Evolutionary conservation across 768 basidiomycete genomes (phyloP).

Genomic region (Suillus plorans): DNA sequence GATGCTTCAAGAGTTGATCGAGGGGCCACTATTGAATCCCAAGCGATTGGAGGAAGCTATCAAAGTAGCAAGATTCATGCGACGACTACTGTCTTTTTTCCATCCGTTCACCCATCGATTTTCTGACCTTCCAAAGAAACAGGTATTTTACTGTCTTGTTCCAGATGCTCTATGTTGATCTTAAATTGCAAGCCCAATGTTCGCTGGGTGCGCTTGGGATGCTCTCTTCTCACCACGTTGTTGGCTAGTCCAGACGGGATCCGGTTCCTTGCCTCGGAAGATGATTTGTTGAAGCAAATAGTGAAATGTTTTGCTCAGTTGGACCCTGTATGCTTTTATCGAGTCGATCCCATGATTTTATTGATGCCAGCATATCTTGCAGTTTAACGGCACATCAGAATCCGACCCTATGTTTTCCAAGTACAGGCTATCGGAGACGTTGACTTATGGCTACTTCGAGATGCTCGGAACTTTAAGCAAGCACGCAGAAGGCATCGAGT

Average conservation of each 20-base stretch:
- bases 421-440: slow-evolving; percentile 72
- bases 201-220: slow-evolving; percentile 88
- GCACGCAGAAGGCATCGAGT: slow-evolving; percentile 88
- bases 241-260: slow-evolving; percentile 82
- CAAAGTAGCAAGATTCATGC: slow-evolving; percentile 83
- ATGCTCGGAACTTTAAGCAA: slow-evolving; percentile 93
- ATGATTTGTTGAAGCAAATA: slow-evolving; percentile 82
- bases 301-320: slow-evolving; percentile 87
- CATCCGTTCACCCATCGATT: slow-evolving; percentile 89
- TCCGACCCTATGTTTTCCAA: slow-evolving; percentile 86
- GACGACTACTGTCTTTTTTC: slow-evolving; percentile 90
- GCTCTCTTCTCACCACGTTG: slow-evolving; percentile 77
- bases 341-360: not conserved
- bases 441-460: slow-evolving; percentile 92
- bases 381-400: slow-evolving; percentile 74
- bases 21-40: slow-evolving; percentile 89
- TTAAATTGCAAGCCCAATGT: slow-evolving; percentile 54
- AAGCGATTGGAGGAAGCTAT: slow-evolving; percentile 95
- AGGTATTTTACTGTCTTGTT: slow-evolving; percentile 39
- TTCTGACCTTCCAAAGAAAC: slow-evolving; percentile 73
- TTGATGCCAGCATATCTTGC: slow-evolving; percentile 4
- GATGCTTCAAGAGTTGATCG: slow-evolving; percentile 80
- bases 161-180: slow-evolving; percentile 3
- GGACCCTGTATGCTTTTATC: slow-evolving; percentile 67
- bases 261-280: slow-evolving; percentile 77